Percentiles rank a stretch among this genome's conserved stretches.
Conservation (phyloP, 2,329 filamentous ascomycete genomes). For the Botrytis sinoallii region DNA sequence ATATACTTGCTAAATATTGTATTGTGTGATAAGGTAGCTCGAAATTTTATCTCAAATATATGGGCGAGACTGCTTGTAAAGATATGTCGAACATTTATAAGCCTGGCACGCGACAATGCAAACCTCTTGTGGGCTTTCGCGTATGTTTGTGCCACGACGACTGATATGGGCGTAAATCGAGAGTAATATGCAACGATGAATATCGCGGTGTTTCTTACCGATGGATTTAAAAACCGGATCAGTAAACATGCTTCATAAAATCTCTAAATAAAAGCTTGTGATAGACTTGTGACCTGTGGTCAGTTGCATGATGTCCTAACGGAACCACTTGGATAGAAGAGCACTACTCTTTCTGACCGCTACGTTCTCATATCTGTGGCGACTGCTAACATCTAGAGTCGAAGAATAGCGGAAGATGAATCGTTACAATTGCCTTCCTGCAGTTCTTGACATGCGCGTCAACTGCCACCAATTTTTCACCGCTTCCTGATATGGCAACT, state of each 20-base stretch:
- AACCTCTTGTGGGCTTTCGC: not conserved
- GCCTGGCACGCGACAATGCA: not conserved
- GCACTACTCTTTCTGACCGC: not conserved
- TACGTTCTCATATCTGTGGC: not conserved
- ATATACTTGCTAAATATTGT: not conserved
- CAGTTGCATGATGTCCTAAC: not conserved
- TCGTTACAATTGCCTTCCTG: not conserved
- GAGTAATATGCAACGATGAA: not conserved
- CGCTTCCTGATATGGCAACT: not conserved
- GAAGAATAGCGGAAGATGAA: not conserved
- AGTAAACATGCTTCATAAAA: not conserved
- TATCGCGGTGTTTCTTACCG: not conserved
- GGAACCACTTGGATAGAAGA: not conserved
- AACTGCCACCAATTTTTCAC: constrained; percentile 9
- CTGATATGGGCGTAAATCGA: no score
- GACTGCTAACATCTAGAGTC: not conserved
- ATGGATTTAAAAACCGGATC: not conserved
- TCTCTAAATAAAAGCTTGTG: not conserved
- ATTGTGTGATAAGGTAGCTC: not conserved
- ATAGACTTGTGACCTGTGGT: not conserved
- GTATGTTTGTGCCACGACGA: not conserved
- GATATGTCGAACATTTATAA: no score
- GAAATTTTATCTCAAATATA: not conserved
- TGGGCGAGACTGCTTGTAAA: not conserved
- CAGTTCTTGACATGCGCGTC: not conserved